Base-by-base conservation (phyloP, 2,329 filamentous ascomycete species). In the Didymella glomerata region DNA sequence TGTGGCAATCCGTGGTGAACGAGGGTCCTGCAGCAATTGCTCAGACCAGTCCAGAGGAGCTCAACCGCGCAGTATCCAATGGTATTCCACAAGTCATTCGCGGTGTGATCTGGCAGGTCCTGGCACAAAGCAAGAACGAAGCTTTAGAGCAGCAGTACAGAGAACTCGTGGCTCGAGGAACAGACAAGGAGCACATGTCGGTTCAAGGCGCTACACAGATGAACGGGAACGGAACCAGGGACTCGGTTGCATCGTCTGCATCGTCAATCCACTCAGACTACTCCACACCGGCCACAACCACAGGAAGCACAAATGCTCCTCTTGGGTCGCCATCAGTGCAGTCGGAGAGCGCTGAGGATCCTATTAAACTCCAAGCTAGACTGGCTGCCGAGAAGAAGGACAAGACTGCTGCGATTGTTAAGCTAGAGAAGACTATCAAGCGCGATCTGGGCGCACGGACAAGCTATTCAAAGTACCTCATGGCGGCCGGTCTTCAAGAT, bases 61-160 rank as follows among this genome's bases (percentile, higher is more conserved):
- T 99, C 57, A 97, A 94, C 73, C 87, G 85, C 65, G 93, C 95
- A 22, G 97, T 99, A 68, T 91, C 94, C 48, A 91, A 90, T 38
- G 95, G 95, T 30, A 99, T 99, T 57, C 95, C 95, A 1, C 93
- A 90, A 66, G 94, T 93, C 3, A 97, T 99, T 62, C 89, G 95
- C 58, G 96, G 95, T n/a, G 95, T 99, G 2, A 93, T 99, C 49
- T 99, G 95, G 95, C 95, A 99, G 78, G 94, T 98, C 8, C 81
- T 99, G 62, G 93, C 95, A 3, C 92, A 97, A 73, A 97, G 93
- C 80, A 96, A 97, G 78, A 96, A 92, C 68, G 90, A 94, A 61
- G 92, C 96, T 44, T 81, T 99, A 18, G 95, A 99, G 77, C 80
- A 83, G 16, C 86, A 93, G n/a, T 99, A 98, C 79, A 86, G 85